phyloP scores from a whole-genome alignment of 2,329 filamentous ascomycete genomes.

The Diaporthe destruens region DNA sequence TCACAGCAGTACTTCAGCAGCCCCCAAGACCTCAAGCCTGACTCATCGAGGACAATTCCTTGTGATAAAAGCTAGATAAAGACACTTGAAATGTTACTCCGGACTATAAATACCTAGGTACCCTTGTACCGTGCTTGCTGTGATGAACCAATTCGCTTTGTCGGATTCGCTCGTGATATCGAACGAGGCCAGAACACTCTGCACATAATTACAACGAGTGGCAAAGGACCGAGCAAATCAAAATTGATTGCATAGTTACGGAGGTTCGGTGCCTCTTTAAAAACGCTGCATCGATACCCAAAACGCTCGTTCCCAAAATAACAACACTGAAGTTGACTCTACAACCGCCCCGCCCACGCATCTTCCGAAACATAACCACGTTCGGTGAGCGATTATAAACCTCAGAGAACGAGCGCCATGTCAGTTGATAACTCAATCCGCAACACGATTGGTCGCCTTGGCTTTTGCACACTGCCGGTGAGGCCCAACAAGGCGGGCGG shows the following conservation, averaged over 20 bases:
- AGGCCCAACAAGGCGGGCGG: constrained; percentile 12
- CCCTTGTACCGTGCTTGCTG: no score
- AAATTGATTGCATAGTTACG: not conserved
- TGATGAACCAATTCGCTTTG: not conserved
- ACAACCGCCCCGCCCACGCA: not conserved
- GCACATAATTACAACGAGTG: no score
- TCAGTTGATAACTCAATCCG: constrained; percentile 4
- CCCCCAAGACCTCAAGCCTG: not conserved
- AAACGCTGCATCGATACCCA: not conserved
- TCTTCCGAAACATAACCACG: not conserved
- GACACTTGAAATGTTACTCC: not conserved
- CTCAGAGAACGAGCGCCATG: not conserved
- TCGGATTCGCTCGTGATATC: not conserved
- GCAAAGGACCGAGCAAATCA: not conserved
- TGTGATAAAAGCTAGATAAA: not conserved
- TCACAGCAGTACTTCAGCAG: not conserved
- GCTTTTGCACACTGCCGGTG: not conserved
- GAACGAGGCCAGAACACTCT: not conserved
- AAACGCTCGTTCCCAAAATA: not conserved
- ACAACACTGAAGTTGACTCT: not conserved
- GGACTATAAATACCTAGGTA: no score
- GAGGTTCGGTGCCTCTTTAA: not conserved
- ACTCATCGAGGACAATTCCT: not conserved
- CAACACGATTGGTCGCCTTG: not conserved
- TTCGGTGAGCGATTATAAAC: not conserved